Evolutionary conservation across 2,329 filamentous ascomycete genomes (phyloP).

Genomic region (Claviceps digitariae): DNA sequence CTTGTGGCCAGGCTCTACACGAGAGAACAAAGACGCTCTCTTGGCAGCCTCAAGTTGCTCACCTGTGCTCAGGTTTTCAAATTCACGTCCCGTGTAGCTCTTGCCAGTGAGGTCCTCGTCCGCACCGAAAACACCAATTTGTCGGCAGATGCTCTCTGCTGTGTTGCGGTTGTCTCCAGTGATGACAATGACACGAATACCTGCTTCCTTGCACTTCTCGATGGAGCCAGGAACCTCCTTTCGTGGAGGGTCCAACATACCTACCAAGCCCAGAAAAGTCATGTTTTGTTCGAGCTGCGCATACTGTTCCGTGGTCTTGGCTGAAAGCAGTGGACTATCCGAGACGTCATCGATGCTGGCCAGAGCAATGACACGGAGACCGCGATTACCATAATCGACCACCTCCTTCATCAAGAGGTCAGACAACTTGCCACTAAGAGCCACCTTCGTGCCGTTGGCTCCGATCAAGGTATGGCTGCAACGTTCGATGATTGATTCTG

Average conservation of each 20-base stretch:
- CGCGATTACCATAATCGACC: constrained; percentile 78
- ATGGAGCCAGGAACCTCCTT: constrained; percentile 83
- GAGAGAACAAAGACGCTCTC: constrained; percentile 82
- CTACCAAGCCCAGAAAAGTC: constrained; percentile 85
- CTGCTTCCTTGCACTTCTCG: constrained; percentile 76
- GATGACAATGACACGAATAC: constrained; percentile 94
- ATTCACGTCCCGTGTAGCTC: constrained; percentile 90
- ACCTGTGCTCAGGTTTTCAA: constrained; percentile 65
- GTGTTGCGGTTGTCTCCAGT: constrained; percentile 98
- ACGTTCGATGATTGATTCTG: constrained; percentile 85
- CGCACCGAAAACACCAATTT: constrained; percentile 83
- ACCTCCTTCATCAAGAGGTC: constrained; percentile 66
- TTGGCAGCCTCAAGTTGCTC: constrained; percentile 78
- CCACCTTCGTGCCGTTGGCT: constrained; percentile 60
- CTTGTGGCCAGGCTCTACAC: constrained; percentile 92
- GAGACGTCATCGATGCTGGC: constrained; percentile 69
- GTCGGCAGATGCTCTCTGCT: constrained; percentile 91
- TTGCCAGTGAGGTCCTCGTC: constrained; percentile 78
- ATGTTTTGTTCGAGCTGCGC: constrained; percentile 80
- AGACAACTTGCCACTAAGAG: constrained; percentile 54
- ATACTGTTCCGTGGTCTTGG: constrained; percentile 76
- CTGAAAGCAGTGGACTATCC: constrained; percentile 56
- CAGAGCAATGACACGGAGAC: constrained; percentile 87
- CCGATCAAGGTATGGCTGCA: constrained; percentile 76
- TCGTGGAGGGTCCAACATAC: constrained; percentile 93